Conservation (phyloP, 495 filamentous ascomycete species). For the Penicillium canariense region DNA sequence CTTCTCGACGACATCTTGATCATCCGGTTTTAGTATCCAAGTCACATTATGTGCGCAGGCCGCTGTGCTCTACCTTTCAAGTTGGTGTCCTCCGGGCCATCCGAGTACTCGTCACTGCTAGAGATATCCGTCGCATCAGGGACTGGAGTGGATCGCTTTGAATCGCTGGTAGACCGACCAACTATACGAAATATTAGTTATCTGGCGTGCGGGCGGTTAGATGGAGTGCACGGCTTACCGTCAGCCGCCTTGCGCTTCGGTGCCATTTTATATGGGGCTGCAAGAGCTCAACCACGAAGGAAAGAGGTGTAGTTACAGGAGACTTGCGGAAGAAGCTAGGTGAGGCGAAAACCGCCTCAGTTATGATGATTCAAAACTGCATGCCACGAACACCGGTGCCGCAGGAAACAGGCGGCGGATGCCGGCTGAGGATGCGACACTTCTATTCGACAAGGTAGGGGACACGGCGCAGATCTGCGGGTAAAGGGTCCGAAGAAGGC, state of each 20-base stretch:
- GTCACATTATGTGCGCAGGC: slow-evolving; percentile 33
- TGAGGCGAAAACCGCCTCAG: slow-evolving; percentile 20
- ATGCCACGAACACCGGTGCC: slow-evolving; percentile 22
- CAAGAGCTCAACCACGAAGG: neutral
- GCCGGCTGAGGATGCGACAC: neutral
- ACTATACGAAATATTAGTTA: slow-evolving; percentile 41
- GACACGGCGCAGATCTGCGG: neutral
- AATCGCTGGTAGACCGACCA: slow-evolving; percentile 55
- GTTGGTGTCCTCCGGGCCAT: slow-evolving; percentile 44
- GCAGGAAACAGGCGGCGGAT: slow-evolving; percentile 15
- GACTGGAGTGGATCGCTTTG: slow-evolving; percentile 66
- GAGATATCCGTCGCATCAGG: slow-evolving; percentile 62
- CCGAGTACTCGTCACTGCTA: slow-evolving; percentile 71
- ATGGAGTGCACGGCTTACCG: slow-evolving; percentile 27
- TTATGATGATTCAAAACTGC: slow-evolving; percentile 16
- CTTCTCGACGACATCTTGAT: slow-evolving; percentile 60
- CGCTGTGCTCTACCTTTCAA: slow-evolving; percentile 52
- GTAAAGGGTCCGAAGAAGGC: neutral
- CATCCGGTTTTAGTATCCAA: slow-evolving; percentile 18
- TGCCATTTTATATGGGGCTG: slow-evolving; percentile 52
- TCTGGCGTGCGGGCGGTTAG: neutral
- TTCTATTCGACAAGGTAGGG: neutral
- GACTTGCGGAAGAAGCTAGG: neutral
- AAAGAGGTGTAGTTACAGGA: neutral
- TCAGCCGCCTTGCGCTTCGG: slow-evolving; percentile 75